phyloP scores from a whole-genome alignment of 345 rosid species.

The Corymbia maculata region DNA sequence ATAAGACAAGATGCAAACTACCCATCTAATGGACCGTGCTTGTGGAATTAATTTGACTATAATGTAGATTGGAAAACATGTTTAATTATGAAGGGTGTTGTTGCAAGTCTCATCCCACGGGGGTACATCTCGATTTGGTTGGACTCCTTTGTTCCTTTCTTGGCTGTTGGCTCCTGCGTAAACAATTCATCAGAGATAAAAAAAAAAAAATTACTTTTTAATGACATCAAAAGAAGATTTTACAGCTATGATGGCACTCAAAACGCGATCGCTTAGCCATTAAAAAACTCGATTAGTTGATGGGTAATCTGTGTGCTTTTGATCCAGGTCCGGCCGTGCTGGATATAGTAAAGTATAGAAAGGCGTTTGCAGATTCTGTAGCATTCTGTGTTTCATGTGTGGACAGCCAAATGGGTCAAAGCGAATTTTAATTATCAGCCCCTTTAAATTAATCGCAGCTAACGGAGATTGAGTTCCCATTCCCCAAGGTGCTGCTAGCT shows the following conservation, averaged over 20 bases:
- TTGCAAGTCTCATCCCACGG: background rate
- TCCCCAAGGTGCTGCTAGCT: background rate
- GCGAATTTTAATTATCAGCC: background rate
- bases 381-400: background rate
- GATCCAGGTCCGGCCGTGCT: background rate
- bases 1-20: background rate
- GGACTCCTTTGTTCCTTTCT: background rate
- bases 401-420: background rate
- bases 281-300: background rate
- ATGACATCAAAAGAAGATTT: background rate
- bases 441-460: background rate
- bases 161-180: background rate
- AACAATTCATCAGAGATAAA: background rate
- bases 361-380: background rate
- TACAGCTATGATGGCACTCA: background rate
- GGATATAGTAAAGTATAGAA: background rate
- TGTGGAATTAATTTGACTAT: background rate
- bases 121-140: background rate
- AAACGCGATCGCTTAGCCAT: background rate
- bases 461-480: background rate
- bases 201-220: background rate
- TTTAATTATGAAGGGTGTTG: background rate
- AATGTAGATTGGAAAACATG: background rate
- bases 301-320: background rate
- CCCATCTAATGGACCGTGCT: background rate